Percentiles rank a stretch among this genome's conserved stretches.
Evolutionary conservation across 306 rosid species (phyloP).

Genomic region (Prunus campanulata): DNA sequence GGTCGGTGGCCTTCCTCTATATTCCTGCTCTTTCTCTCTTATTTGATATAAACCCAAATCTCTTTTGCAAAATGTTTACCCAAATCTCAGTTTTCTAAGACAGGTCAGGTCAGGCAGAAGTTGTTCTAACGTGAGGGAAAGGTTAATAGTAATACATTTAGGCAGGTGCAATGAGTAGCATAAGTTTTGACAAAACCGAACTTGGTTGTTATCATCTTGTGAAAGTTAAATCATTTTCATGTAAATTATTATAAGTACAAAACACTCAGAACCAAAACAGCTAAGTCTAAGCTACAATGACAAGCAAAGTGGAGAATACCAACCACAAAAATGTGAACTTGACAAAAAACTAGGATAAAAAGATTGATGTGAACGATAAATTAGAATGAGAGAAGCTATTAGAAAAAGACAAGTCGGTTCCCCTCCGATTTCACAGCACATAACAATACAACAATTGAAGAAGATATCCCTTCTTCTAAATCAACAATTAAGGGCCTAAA

Average conservation of each 20-base stretch:
- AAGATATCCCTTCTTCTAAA: conserved; percentile 46
- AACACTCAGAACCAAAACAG: neutral
- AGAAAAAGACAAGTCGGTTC: conserved; percentile 41
- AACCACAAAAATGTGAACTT: conserved; percentile 32
- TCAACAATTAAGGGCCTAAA: conserved; percentile 51
- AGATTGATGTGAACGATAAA: conserved; percentile 42
- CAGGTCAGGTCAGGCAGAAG: too few relatives aligned
- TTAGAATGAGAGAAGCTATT: conserved; percentile 47
- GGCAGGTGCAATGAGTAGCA: neutral
- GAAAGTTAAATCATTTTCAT: neutral
- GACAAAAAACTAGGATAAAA: conserved; percentile 52
- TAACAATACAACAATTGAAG: conserved; percentile 50
- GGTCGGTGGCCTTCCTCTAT: too few relatives aligned
- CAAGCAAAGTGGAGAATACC: conserved; percentile 19
- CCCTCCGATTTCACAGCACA: conserved; percentile 55
- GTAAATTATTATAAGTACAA: neutral
- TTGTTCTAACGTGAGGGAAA: too few relatives aligned
- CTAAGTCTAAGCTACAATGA: conserved; percentile 22
- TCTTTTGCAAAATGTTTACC: too few relatives aligned
- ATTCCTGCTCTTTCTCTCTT: too few relatives aligned
- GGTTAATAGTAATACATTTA: too few relatives aligned
- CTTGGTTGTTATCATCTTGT: neutral
- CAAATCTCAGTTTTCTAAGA: too few relatives aligned
- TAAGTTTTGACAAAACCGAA: neutral
- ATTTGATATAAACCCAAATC: too few relatives aligned